Evolutionary conservation across 1,284 basidiomycete species (phyloP).

Genomic region (Baeospora myosura): DNA sequence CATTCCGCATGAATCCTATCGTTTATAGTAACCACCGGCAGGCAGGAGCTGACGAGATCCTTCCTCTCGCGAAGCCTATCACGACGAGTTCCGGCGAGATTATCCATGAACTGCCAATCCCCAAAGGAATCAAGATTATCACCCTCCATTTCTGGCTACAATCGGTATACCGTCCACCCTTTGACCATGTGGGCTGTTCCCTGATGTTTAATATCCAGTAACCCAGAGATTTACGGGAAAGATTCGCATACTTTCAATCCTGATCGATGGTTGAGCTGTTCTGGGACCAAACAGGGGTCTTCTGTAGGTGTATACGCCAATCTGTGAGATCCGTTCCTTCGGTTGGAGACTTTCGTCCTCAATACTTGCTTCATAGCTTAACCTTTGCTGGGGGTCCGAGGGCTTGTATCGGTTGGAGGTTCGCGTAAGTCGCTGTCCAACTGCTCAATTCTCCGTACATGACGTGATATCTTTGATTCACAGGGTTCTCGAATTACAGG

Average conservation of each 20-base stretch:
- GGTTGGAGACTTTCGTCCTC: neutral
- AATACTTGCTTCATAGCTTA: constrained; percentile 10
- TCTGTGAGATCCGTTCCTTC: constrained; percentile 20
- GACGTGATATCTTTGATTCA: neutral
- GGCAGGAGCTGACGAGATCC: constrained; percentile 29
- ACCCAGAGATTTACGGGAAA: constrained; percentile 26
- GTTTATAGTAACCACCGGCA: constrained; percentile 22
- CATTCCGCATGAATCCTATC: constrained; percentile 31
- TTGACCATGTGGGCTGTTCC: neutral
- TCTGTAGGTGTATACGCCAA: constrained; percentile 25
- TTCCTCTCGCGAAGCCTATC: constrained; percentile 34
- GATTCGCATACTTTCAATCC: constrained; percentile 27
- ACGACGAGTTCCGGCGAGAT: constrained; percentile 22
- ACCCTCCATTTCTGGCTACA: constrained; percentile 22
- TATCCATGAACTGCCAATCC: constrained; percentile 28
- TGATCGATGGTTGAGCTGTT: constrained; percentile 19
- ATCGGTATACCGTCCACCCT: constrained; percentile 19
- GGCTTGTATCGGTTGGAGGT: constrained; percentile 26
- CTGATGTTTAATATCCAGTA: constrained; percentile 13
- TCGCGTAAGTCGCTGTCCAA: constrained; percentile 7
- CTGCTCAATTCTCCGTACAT: neutral
- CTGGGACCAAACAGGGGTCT: constrained; percentile 14
- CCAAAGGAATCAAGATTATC: constrained; percentile 30
- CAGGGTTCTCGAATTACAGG: constrained; percentile 9
- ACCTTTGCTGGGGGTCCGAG: constrained; percentile 22